Evolutionary conservation across 768 basidiomycete species (phyloP), one percentile per base, ranked within the genome.

Genomic region (Lactarius hengduanensis): DNA sequence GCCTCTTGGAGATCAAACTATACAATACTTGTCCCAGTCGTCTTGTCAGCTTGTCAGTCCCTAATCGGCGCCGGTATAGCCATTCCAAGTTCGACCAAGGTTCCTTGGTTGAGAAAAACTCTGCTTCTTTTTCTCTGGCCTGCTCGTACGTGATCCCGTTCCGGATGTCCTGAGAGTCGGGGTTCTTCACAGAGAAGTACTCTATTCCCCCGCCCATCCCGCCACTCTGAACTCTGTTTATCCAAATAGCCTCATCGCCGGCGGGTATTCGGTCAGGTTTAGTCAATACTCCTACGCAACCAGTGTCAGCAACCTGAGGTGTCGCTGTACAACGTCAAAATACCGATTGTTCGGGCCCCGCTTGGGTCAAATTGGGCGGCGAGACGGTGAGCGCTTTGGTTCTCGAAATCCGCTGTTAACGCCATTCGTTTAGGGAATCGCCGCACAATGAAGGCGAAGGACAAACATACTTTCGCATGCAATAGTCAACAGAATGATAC

Each of bases 261-360:
- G 43, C 2, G 20, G 61, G 50, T 54, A 71, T 64, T 16, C 67
- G 45, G 38, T 71, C 68, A 20, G 63, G 65, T 58, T 63, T 65
- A 22, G 64, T 55, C 8, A 68, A 64, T 15, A 64, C 66, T 43
- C 68, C 63, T 70, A 41, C 45, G 22, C 18, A 5, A 26, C 28
- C 1, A 6, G 15, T 26, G 43, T 66, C 16, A 65, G 30, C n/a
- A 32, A 3, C 7, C 7, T 18, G 30, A 41, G 9, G 61, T n/a
- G 13, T 6, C 16, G n/a, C 16, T 18, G 53, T 22, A 57, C 47
- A 11, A 18, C 32, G 26, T 55, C 13, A 7, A 70, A 81, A 11
- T 67, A 89, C 91, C 90, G 18, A 92, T 87, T 0, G 90, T 92
- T 4, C 89, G 80, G 59, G 80, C 81, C 0, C 90, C 89, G 1